phyloP scores from a whole-genome alignment of 1,284 basidiomycete species.

The Gomphus bonarii region DNA sequence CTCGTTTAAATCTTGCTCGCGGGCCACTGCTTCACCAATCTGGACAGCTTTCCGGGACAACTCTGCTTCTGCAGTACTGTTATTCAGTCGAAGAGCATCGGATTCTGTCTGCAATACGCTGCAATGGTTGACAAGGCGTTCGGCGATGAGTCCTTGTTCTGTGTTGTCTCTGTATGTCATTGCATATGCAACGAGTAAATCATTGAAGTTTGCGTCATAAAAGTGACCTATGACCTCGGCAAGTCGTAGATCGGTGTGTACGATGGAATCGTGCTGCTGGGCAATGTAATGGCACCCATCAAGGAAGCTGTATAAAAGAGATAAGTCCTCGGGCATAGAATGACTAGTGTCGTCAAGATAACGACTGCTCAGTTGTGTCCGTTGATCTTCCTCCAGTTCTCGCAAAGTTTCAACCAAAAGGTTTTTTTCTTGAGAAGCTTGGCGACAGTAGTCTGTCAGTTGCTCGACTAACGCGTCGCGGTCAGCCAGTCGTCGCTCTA shows the following conservation, averaged over 20 bases:
- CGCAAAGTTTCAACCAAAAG: slow-evolving; percentile 32
- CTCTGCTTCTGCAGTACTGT: slow-evolving; percentile 18
- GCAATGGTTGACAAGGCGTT: slow-evolving; percentile 29
- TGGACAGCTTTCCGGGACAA: not conserved
- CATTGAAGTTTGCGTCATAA: slow-evolving; percentile 25
- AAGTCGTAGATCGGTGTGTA: not conserved
- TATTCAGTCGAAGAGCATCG: slow-evolving; percentile 16
- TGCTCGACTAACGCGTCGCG: slow-evolving; percentile 57
- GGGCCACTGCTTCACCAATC: not conserved
- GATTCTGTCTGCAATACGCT: slow-evolving; percentile 25
- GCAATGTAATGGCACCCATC: not conserved
- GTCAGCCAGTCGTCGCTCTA: slow-evolving; percentile 59
- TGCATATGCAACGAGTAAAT: slow-evolving; percentile 24
- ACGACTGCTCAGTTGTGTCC: not conserved
- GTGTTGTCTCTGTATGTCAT: slow-evolving; percentile 20
- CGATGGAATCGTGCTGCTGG: not conserved
- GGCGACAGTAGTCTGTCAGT: slow-evolving; percentile 50
- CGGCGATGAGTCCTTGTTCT: slow-evolving; percentile 23
- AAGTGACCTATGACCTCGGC: slow-evolving; percentile 17
- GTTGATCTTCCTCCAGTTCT: slow-evolving; percentile 30
- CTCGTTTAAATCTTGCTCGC: not conserved
- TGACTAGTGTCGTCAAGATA: not conserved
- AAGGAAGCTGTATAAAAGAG: not conserved
- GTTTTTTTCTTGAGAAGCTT: slow-evolving; percentile 40
- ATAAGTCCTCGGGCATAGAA: not conserved